phyloP scores from a whole-genome alignment of 2,329 filamentous ascomycete species.

The Penicillium sp. region DNA sequence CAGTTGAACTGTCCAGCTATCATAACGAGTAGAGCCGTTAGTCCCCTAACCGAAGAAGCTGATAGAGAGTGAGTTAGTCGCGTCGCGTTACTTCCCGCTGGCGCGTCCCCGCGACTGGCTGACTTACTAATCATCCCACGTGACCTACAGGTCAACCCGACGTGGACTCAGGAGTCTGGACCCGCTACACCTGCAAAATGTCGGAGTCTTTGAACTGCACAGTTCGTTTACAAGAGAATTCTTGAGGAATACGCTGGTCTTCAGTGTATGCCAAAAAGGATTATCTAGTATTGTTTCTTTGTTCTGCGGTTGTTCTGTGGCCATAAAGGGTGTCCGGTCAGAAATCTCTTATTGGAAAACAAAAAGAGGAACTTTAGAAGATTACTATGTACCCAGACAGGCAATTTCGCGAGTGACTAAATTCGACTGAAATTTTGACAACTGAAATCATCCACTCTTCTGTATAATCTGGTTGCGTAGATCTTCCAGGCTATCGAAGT shows the following conservation, averaged over 20 bases:
- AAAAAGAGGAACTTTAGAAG: too few relatives aligned
- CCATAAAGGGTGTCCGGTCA: background rate
- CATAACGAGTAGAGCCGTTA: background rate
- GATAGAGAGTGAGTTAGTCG: background rate
- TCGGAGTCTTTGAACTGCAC: too few relatives aligned
- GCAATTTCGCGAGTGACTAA: too few relatives aligned
- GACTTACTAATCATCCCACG: slow-evolving; percentile 1
- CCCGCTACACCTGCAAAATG: background rate
- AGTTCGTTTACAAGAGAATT: too few relatives aligned
- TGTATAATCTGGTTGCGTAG: slow-evolving; percentile 14
- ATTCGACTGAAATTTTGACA: too few relatives aligned
- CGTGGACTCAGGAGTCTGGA: too few relatives aligned
- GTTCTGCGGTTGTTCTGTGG: background rate
- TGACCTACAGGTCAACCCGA: too few relatives aligned
- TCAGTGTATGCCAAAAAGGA: too few relatives aligned
- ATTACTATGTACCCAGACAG: too few relatives aligned
- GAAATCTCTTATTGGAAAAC: too few relatives aligned
- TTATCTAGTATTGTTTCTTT: background rate
- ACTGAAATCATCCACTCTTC: background rate
- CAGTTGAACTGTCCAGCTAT: background rate
- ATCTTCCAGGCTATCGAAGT: slow-evolving; percentile 29
- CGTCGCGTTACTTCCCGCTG: background rate
- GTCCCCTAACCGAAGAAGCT: background rate
- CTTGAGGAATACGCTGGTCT: too few relatives aligned
- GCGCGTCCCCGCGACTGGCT: background rate